phyloP scores from a whole-genome alignment of 1,284 basidiomycete genomes.

The Moniliella sp. region DNA sequence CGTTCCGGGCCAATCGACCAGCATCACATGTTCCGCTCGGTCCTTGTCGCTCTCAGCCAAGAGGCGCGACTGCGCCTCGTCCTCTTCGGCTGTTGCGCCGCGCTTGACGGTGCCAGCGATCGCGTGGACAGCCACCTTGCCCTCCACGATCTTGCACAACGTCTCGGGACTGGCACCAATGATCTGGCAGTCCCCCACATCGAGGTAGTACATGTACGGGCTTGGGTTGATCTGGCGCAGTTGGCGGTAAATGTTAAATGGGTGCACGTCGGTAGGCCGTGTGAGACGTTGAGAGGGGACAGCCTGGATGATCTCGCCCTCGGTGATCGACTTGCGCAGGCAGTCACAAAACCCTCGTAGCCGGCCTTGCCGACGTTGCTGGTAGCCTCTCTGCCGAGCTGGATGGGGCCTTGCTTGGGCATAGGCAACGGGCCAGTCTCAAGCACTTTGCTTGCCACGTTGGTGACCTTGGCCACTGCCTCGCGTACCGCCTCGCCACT shows the following conservation, averaged over 20 bases:
- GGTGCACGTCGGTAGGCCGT: slow-evolving; percentile 66
- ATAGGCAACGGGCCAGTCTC: slow-evolving; percentile 40
- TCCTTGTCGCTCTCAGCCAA: slow-evolving; percentile 74
- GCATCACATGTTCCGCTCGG: slow-evolving; percentile 93
- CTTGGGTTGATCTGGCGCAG: slow-evolving; percentile 84
- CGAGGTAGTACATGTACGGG: slow-evolving; percentile 97
- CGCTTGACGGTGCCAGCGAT: slow-evolving; percentile 85
- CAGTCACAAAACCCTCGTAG: slow-evolving; percentile 76
- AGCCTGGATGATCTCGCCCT: slow-evolving; percentile 94
- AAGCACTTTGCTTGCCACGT: slow-evolving; percentile 7
- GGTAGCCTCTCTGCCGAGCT: slow-evolving; percentile 36
- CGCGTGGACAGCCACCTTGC: slow-evolving; percentile 84
- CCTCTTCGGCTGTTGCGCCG: slow-evolving; percentile 71
- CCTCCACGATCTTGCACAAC: slow-evolving; percentile 69
- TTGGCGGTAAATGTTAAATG: slow-evolving; percentile 87
- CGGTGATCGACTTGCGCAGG: slow-evolving; percentile 78
- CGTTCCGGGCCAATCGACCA: slow-evolving; percentile 96
- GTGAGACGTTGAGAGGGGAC: slow-evolving; percentile 80
- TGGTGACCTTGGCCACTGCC: slow-evolving; percentile 8
- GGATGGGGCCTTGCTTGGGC: slow-evolving; percentile 38
- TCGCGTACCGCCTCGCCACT: slow-evolving; percentile 25
- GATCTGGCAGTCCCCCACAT: slow-evolving; percentile 62
- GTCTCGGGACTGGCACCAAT: slow-evolving; percentile 96
- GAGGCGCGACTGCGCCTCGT: slow-evolving; percentile 52
- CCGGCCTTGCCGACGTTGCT: slow-evolving; percentile 85